phyloP scores from a whole-genome alignment of 805 yeast species.

The Ogataea pilisensis region DNA sequence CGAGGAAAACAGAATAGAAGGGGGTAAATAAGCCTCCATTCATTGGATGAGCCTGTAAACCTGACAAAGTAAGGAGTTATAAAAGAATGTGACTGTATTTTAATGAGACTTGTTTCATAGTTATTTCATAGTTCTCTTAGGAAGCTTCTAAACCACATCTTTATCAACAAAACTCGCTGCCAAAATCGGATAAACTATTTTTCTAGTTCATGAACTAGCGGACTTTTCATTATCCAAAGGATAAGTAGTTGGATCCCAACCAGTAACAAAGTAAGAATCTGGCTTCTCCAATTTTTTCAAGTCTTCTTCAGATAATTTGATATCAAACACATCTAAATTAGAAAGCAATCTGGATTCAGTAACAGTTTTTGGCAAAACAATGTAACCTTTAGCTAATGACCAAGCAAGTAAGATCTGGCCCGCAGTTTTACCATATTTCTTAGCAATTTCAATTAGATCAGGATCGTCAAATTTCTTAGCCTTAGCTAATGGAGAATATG shows the following conservation, averaged over 20 bases:
- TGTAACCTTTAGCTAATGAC: conserved; percentile 61
- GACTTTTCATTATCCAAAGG: conserved; percentile 15
- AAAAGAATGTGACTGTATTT: too few species aligned
- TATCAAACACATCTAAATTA: conserved; percentile 39
- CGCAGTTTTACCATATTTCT: conserved; percentile 43
- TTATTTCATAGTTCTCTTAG: too few species aligned
- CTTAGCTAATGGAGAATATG: conserved; percentile 63
- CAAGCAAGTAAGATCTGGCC: conserved; percentile 65
- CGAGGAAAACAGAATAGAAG: too few species aligned
- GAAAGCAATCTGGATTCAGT: conserved; percentile 33
- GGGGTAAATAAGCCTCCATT: too few species aligned
- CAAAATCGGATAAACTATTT: too few species aligned
- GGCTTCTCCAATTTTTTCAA: conserved; percentile 31
- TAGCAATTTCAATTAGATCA: conserved; percentile 39
- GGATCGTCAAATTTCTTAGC: conserved; percentile 45
- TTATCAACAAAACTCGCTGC: too few species aligned
- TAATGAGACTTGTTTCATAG: too few species aligned
- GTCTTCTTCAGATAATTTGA: conserved; percentile 38
- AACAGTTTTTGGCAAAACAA: conserved; percentile 37
- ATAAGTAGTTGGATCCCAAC: conserved; percentile 21
- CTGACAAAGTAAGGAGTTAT: too few species aligned
- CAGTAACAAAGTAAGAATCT: conserved; percentile 13
- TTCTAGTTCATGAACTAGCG: too few species aligned
- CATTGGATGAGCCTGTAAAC: too few species aligned
- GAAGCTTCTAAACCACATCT: too few species aligned